Evolutionary conservation across 139 green algal genomes (phyloP).

Genomic region (Ettlia oleoabundans): DNA sequence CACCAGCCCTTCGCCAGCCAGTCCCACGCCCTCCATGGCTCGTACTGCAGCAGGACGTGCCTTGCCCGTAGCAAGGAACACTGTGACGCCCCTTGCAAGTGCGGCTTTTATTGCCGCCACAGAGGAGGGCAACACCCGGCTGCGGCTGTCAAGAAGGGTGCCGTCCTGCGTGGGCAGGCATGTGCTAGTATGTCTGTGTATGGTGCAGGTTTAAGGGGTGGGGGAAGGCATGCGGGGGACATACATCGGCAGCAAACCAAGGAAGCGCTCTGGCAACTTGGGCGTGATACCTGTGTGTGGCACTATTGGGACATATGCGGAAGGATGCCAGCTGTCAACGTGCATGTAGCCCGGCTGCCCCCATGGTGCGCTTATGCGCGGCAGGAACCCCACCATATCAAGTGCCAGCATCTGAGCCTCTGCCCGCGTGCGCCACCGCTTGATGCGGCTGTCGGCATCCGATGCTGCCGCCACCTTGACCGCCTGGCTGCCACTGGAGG

Average conservation of each 20-base stretch:
- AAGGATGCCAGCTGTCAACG: background rate
- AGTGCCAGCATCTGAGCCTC: constrained; percentile 66
- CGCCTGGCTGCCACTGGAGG: background rate
- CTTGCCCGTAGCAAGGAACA: constrained; percentile 95
- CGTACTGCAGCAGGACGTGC: constrained; percentile 84
- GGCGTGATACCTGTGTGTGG: too few species aligned
- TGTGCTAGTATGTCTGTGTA: too few species aligned
- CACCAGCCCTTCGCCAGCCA: constrained; percentile 74
- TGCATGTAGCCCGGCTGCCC: background rate
- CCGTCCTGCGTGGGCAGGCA: constrained; percentile 63
- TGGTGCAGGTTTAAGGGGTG: too few species aligned
- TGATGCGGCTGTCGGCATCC: background rate
- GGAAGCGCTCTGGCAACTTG: background rate
- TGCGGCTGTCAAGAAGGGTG: constrained; percentile 72
- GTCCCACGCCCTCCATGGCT: constrained; percentile 63
- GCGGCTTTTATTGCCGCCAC: constrained; percentile 74
- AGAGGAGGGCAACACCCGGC: constrained; percentile 63
- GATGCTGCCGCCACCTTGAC: background rate
- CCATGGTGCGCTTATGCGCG: background rate
- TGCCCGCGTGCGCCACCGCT: constrained; percentile 21
- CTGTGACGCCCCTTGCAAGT: constrained; percentile 62
- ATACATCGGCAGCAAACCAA: background rate
- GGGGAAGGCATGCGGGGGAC: too few species aligned
- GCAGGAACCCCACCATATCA: constrained; percentile 62
- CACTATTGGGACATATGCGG: too few species aligned